A percentile compares a stretch with the other conserved stretches of the same genome.
phyloP scores from a whole-genome alignment of 2,329 filamentous ascomycete species.

The Fusarium cicatricum region DNA sequence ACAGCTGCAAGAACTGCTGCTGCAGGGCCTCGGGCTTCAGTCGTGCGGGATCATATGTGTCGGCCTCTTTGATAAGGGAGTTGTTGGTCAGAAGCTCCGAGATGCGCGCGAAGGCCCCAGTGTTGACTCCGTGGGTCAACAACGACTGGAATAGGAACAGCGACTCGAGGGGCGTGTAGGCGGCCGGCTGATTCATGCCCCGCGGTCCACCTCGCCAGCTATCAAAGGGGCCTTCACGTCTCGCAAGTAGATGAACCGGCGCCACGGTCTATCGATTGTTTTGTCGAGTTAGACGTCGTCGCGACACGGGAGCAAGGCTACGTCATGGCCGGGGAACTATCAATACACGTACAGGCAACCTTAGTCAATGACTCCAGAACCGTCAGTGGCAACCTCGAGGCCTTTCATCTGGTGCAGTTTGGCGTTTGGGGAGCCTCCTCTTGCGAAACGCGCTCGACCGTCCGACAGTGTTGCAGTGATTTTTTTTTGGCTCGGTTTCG shows the following conservation, averaged over 20 bases:
- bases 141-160: conserved; percentile 86
- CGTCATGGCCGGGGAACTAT: conserved; percentile 40
- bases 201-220: conserved; percentile 62
- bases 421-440: conserved; percentile 31
- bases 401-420: conserved; percentile 42
- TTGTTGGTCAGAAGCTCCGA: conserved; percentile 80
- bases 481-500: conserved; percentile 39
- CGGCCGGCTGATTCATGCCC: conserved; percentile 66
- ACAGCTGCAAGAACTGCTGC: conserved; percentile 77
- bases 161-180: conserved; percentile 86
- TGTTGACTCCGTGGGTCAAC: conserved; percentile 70
- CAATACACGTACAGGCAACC: conserved; percentile 46
- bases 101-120: conserved; percentile 73
- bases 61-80: conserved; percentile 73
- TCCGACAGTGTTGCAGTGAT: conserved; percentile 35
- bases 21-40: conserved; percentile 81
- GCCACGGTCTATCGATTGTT: conserved; percentile 56
- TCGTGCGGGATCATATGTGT: conserved; percentile 75
- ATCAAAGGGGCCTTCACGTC: conserved; percentile 64
- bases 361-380: conserved; percentile 42
- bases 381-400: conserved; percentile 37
- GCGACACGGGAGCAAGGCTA: conserved; percentile 30
- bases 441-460: conserved; percentile 35
- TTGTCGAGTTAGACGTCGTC: conserved; percentile 36
- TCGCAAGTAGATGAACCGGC: conserved; percentile 62